These are phyloP conservation scores for Daldinia childiae DNA, from an alignment of 495 filamentous ascomycete species.

Conservation along the genomic window DNA sequence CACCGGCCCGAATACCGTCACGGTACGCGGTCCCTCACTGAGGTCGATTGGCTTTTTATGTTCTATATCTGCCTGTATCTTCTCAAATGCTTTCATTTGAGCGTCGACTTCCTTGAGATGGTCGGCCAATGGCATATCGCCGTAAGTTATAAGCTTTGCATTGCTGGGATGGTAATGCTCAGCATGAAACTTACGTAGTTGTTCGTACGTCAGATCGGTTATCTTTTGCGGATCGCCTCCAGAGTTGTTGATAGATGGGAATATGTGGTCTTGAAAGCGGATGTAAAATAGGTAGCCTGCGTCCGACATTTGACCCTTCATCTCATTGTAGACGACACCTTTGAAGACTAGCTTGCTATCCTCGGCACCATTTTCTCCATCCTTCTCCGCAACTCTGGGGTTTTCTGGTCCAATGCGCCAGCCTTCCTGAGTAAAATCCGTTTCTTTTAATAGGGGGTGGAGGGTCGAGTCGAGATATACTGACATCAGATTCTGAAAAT, in stretches of 20 bases:
- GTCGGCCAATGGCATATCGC: constrained; percentile 83
- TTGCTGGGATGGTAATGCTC: constrained; percentile 97
- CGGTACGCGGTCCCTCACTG: constrained; percentile 67
- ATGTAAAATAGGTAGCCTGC: constrained; percentile 96
- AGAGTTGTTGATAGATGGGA: constrained; percentile 92
- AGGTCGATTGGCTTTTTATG: constrained; percentile 82
- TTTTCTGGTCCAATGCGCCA: constrained; percentile 96
- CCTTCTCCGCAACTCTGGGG: constrained; percentile 61
- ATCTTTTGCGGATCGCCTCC: constrained; percentile 96
- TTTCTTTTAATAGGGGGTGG: constrained; percentile 82
- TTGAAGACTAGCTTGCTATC: constrained; percentile 85
- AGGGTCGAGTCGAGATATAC: constrained; percentile 97
- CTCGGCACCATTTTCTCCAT: constrained; percentile 51
- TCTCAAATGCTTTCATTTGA: constrained; percentile 75
- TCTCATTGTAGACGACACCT: constrained; percentile 98
- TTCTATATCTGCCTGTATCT: constrained; percentile 71
- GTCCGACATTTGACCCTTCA: constrained; percentile 99
- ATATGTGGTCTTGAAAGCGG: constrained; percentile 90
- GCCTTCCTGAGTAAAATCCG: constrained; percentile 96
- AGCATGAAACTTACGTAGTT: constrained; percentile 84
- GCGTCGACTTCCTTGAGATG: constrained; percentile 81
- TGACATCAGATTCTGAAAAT: constrained; percentile 94
- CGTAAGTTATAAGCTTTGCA: constrained; percentile 93
- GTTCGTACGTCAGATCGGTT: constrained; percentile 89
- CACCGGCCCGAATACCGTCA: constrained; percentile 82